These are phyloP conservation scores for Triadica sebifera DNA, from an alignment of 345 rosid genomes.

Conservation along the genomic window DNA sequence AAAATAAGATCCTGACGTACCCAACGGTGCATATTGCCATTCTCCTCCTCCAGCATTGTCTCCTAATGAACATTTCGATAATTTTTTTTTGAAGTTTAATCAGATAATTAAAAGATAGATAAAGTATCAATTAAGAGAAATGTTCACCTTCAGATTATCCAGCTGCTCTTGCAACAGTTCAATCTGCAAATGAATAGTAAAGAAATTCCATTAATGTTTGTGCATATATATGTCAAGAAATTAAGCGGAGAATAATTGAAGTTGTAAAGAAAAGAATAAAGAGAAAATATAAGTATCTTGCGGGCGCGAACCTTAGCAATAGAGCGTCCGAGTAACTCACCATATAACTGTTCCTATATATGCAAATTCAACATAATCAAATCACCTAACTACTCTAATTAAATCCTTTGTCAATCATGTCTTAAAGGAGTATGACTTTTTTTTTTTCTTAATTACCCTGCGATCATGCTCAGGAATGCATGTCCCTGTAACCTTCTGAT, in stretches of 20 bases:
- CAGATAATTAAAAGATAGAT: neutral
- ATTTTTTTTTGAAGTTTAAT: neutral
- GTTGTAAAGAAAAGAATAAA: too few relatives aligned
- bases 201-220: neutral
- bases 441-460: slow-evolving; percentile 48
- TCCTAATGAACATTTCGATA: slow-evolving; percentile 32
- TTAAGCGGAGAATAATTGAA: too few relatives aligned
- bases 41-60: slow-evolving; percentile 67
- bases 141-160: slow-evolving; percentile 67
- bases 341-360: slow-evolving; percentile 46
- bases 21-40: slow-evolving; percentile 62
- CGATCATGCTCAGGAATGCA: slow-evolving; percentile 50
- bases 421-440: neutral
- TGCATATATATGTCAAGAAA: too few relatives aligned
- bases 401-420: too few relatives aligned
- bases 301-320: slow-evolving; percentile 63
- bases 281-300: slow-evolving; percentile 40
- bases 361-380: too few relatives aligned
- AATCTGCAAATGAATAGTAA: slow-evolving; percentile 36
- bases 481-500: slow-evolving; percentile 46
- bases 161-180: slow-evolving; percentile 75
- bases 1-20: too few relatives aligned
- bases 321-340: slow-evolving; percentile 61
- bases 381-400: too few relatives aligned
- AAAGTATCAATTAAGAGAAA: neutral